phyloP scores from a whole-genome alignment of 768 basidiomycete species.

The Suillus fuscotomentosus region DNA sequence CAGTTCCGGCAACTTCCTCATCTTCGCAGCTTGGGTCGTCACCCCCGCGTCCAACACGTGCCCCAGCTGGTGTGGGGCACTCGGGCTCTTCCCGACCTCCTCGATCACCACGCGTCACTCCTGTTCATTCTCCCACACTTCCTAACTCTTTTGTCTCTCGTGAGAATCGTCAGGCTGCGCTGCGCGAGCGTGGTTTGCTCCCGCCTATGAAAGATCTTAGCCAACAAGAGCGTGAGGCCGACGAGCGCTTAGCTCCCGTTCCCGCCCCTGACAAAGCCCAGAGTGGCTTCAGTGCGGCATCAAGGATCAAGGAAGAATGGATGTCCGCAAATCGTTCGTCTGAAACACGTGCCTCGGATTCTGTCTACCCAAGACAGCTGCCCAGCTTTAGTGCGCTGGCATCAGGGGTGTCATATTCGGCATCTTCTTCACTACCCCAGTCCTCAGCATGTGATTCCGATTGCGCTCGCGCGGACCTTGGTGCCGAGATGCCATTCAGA shows the following conservation, averaged over 20 bases:
- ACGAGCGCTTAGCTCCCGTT: constrained; percentile 37
- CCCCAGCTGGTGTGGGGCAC: constrained; percentile 7
- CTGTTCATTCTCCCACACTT: constrained; percentile 12
- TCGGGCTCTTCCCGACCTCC: background rate
- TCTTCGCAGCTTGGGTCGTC: constrained; percentile 6
- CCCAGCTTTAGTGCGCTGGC: background rate
- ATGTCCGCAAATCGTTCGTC: constrained; percentile 36
- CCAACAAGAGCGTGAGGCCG: constrained; percentile 40
- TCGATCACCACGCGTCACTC: constrained; percentile 4
- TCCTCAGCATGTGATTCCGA: constrained; percentile 2
- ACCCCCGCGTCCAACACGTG: constrained; percentile 15
- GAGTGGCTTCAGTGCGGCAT: constrained; percentile 41
- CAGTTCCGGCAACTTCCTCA: constrained; percentile 14
- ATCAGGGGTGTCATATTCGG: constrained; percentile 2
- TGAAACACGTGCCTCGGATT: constrained; percentile 26
- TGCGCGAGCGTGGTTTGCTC: constrained; percentile 58
- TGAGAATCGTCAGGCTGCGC: constrained; percentile 44
- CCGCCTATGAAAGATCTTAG: constrained; percentile 42
- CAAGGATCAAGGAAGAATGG: constrained; percentile 55
- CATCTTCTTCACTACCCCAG: constrained; percentile 1
- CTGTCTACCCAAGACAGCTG: constrained; percentile 4
- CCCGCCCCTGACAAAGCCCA: constrained; percentile 32
- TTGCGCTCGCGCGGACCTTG: constrained; percentile 10
- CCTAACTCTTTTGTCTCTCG: constrained; percentile 25
- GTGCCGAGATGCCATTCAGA: constrained; percentile 8